Base-by-base conservation (phyloP, 1,139 yeast genomes). In the Kodamaea alishanica region DNA sequence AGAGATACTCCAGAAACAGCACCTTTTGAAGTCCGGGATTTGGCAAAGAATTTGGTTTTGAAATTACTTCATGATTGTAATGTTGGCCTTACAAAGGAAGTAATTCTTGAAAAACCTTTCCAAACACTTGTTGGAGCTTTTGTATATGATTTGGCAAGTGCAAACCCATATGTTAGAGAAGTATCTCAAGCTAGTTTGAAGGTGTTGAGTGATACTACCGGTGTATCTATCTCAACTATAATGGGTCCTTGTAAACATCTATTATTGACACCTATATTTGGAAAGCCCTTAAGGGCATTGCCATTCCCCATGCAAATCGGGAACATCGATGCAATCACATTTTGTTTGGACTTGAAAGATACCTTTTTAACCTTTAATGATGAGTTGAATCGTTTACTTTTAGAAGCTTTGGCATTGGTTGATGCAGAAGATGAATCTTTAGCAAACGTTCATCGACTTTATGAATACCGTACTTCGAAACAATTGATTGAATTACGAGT, bases 251-350 rank as follows among this genome's bases (percentile, higher is more conserved):
- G 94, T 35, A 87, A 88, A 50, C 84, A 79, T 32, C 77, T 90
- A 33, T 68, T 94, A 32, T 65, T 94, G 35, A 87, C 95, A 1
- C 98, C 98, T 6, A 92, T 94, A 31, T 94, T 92, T 66, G 96
- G 96, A 6, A 94, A 94, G 55, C 99, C 99, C 1, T 66, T 94
- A 44, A 74, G 99, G 46, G 98, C 98, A 0, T 71, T 94, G 45
- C 98, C 99, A 0, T 92, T 94, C 66, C 95, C 97, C 3, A 92
- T 90, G 96, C 98, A 94, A 64, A 92, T 94, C 42, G 98, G 98
- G 26, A 90, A 92, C 59, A 89, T 94, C 45, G 98, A 92, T 63
- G 98, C 97, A 1, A 87, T 94, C 9, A 82, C 95, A 0, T 94
- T 83, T 59, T 92, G 97, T 54, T 67, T 94, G 45, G 80, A 84